phyloP scores from a whole-genome alignment of 805 yeast genomes.

The Zygotorulaspora danielsina region DNA sequence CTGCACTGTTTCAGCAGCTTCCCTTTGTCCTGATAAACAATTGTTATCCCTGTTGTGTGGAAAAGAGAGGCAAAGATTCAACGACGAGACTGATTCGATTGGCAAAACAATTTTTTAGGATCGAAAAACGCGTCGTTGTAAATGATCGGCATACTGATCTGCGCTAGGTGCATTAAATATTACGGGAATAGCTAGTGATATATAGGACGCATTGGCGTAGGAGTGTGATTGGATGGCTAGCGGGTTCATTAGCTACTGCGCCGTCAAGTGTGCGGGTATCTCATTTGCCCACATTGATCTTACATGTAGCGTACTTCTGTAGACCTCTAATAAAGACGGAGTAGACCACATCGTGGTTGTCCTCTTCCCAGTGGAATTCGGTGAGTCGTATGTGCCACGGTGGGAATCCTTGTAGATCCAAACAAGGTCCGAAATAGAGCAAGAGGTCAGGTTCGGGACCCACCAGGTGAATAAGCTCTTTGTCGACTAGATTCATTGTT shows the following conservation, averaged over 20 bases:
- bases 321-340: conserved; percentile 78
- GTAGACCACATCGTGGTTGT: conserved; percentile 73
- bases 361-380: conserved; percentile 89
- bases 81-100: background rate
- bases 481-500: conserved; percentile 69
- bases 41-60: conserved; percentile 1
- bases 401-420: conserved; percentile 91
- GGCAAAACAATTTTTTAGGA: background rate
- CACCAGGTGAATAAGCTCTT: conserved; percentile 66
- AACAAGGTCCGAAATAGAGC: conserved; percentile 75
- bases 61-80: conserved; percentile 1
- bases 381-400: conserved; percentile 95
- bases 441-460: conserved; percentile 92
- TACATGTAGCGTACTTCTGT: conserved; percentile 70
- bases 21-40: too few species aligned
- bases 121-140: background rate
- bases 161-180: background rate
- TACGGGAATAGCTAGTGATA: conserved; percentile 3
- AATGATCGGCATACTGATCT: background rate
- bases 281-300: conserved; percentile 82
- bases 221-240: background rate
- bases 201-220: conserved; percentile 1
- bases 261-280: background rate
- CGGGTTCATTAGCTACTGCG: conserved; percentile 2
- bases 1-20: too few species aligned